Percentiles rank a stretch among this genome's conserved stretches.
These are phyloP conservation scores for Theileria luwenshuni DNA, from an alignment of 169 alveolate species.

Conservation along the genomic window DNA sequence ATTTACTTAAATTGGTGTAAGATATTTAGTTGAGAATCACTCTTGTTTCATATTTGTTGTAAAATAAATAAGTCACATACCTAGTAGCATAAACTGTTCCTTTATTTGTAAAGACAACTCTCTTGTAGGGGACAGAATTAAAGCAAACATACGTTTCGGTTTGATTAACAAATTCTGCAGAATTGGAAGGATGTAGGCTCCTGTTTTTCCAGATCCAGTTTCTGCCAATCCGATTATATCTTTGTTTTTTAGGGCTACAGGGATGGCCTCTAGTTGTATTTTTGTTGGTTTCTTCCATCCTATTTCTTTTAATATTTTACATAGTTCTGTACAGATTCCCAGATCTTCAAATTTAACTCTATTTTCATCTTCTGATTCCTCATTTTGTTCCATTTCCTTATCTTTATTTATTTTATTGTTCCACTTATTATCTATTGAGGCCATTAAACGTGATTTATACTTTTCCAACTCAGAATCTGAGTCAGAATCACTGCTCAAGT, in stretches of 20 bases:
- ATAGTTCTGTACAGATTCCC: constrained; percentile 93
- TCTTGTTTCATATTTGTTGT: too few relatives aligned
- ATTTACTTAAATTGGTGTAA: too few relatives aligned
- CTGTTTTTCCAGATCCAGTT: constrained; percentile 95
- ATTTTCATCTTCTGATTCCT: constrained; percentile 2
- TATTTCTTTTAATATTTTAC: constrained; percentile 88
- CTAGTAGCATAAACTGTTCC: constrained; percentile 92
- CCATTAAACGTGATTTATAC: constrained; percentile 38
- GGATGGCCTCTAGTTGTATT: constrained; percentile 91
- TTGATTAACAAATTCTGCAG: constrained; percentile 89
- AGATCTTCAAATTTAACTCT: constrained; percentile 82
- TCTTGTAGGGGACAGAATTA: constrained; percentile 96
- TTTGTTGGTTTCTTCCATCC: constrained; percentile 93
- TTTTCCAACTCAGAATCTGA: constrained; percentile 29
- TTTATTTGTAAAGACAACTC: constrained; percentile 97
- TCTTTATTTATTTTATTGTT: neutral
- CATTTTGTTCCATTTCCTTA: constrained; percentile 20
- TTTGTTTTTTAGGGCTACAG: constrained; percentile 89
- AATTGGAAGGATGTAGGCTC: constrained; percentile 95
- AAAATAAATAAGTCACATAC: too few relatives aligned
- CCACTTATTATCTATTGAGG: constrained; percentile 17
- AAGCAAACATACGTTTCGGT: constrained; percentile 87
- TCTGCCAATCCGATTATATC: constrained; percentile 99
- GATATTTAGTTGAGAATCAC: too few relatives aligned
- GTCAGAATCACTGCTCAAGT: constrained; percentile 23